These are phyloP conservation scores for Castanopsis chinensis DNA, from an alignment of 306 rosid genomes.

Conservation along the genomic window DNA sequence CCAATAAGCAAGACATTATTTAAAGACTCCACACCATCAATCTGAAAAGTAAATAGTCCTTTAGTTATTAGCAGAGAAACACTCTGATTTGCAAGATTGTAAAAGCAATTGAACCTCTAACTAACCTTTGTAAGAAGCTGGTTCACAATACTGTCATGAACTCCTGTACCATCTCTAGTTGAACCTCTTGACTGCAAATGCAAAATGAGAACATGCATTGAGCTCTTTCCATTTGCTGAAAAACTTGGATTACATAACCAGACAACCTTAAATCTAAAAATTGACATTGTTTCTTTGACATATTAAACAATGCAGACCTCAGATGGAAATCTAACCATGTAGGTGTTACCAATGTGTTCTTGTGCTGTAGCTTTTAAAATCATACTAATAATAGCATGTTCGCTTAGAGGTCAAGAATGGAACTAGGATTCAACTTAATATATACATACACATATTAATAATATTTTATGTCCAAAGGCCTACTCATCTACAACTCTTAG, in stretches of 20 bases:
- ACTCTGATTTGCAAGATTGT: background rate
- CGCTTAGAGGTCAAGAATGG: background rate
- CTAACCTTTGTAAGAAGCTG: conserved; percentile 98
- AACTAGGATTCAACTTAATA: background rate
- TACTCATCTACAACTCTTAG: background rate
- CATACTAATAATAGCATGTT: background rate
- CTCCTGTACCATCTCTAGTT: conserved; percentile 97
- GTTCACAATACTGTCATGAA: conserved; percentile 97
- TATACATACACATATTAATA: background rate
- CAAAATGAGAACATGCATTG: conserved; percentile 23
- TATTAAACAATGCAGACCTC: background rate
- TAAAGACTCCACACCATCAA: conserved; percentile 97
- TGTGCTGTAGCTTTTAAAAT: background rate
- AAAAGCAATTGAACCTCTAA: conserved; percentile 15
- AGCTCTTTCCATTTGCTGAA: background rate
- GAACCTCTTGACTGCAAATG: conserved; percentile 89
- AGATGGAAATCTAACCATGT: conserved; percentile 8
- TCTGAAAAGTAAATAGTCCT: conserved; percentile 53
- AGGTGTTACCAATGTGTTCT: background rate
- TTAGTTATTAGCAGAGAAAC: conserved; percentile 17
- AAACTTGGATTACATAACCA: conserved; percentile 17
- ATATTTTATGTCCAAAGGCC: background rate
- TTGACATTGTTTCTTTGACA: conserved; percentile 8
- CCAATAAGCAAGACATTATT: conserved; percentile 99
- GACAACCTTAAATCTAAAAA: conserved; percentile 1